Base-by-base conservation (phyloP, 345 rosid species). In the Hibiscus trionum region DNA sequence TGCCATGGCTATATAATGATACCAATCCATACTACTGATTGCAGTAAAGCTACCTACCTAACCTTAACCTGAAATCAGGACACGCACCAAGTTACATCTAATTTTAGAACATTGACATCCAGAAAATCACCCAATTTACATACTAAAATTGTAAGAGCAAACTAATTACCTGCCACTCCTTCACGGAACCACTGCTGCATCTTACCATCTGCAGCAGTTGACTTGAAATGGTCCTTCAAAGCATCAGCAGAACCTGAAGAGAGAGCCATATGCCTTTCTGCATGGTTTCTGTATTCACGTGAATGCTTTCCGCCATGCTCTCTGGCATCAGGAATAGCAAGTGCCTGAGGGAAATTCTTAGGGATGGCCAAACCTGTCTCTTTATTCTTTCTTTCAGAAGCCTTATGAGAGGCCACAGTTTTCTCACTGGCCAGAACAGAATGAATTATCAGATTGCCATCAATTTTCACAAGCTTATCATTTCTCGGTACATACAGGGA, bases 101-200 rank as follows among this genome's bases (percentile, higher is more conserved):
- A 58, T 1, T 21, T 19, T 24, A 24, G 24, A 71, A 71, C 56
- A 57, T 58, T 35, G 17, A 57, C 31, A 14, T 56, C 16, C 56
- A 58, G 52, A 56, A 55, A 52, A 65, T 29, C 64, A 24, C 66
- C 56, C 15, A 21, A 73, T 33, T 44, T 44, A 11, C 47, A 66
- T 53, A 37, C 61, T 56, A 10, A 49, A 5, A 72, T 56, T 31
- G 8, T 37, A 42, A 53, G 12, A 31, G 21, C 24, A 70, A 5
- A 59, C 72, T 3, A 56, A 71, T 78, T 87, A 96, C 99, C 99
- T 81, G 99, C 93, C 71, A 88, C 86, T 57, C 98, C 99, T 88
- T 96, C 98, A 63, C 84, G 91, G 78, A 96, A 96, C 99, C 99
- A 96, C 86, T 96, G 93, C 80, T 96, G 97, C 85, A 93, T 85